Evolutionary conservation across 23 red algal genomes (phyloP).

Genomic region (Gracilariopsis chorda): DNA sequence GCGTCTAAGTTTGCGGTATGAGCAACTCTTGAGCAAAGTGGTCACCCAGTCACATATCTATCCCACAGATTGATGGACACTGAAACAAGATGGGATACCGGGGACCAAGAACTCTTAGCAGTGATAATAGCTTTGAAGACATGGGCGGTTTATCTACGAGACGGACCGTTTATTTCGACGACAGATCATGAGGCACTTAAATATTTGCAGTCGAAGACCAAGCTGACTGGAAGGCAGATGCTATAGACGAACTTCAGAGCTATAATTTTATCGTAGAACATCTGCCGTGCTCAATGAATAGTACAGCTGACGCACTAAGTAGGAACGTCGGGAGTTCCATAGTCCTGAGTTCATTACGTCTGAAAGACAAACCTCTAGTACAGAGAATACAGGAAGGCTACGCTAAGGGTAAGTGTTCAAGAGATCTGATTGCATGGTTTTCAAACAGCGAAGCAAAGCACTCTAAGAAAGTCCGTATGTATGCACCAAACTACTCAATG

Average conservation of each 20-base stretch:
- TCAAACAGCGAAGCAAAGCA: background rate
- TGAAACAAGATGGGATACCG: background rate
- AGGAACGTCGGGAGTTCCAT: background rate
- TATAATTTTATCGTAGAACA: background rate
- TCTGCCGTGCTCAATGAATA: background rate
- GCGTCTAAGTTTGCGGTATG: background rate
- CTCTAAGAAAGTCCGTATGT: background rate
- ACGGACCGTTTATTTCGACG: background rate
- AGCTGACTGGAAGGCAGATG: background rate
- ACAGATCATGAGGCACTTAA: background rate
- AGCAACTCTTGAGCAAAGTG: constrained; percentile 2
- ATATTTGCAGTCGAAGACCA: background rate
- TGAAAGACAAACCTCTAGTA: background rate
- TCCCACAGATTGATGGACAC: background rate
- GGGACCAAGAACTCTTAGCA: background rate
- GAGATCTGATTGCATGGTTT: background rate
- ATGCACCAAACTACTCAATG: background rate
- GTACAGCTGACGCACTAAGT: background rate
- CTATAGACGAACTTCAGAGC: background rate
- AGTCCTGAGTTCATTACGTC: background rate
- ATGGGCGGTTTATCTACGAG: background rate
- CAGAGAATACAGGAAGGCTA: background rate
- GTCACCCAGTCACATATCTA: background rate
- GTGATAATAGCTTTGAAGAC: background rate
- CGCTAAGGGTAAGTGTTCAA: background rate